Evolutionary conservation across 257 asterid species (phyloP).

Genomic region (Penstemon eatonii): DNA sequence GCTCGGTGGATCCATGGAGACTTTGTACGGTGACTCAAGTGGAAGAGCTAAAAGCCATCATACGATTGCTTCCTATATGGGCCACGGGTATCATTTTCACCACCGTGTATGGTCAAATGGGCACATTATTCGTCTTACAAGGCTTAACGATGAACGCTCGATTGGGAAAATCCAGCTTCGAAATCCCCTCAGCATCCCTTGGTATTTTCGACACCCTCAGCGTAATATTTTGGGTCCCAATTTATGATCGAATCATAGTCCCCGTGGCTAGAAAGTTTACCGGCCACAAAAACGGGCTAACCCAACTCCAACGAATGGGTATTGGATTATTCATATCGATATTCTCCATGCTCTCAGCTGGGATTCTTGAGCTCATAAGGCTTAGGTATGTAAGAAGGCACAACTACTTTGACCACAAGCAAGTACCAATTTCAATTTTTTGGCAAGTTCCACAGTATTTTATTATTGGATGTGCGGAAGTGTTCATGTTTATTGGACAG

Average conservation of each 20-base stretch:
- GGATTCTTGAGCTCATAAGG: slow-evolving; percentile 52
- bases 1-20: slow-evolving; percentile 51
- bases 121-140: slow-evolving; percentile 63
- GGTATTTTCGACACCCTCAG: slow-evolving; percentile 70
- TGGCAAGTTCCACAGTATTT: slow-evolving; percentile 79
- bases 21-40: slow-evolving; percentile 77
- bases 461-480: slow-evolving; percentile 74
- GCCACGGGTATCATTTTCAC: slow-evolving; percentile 67
- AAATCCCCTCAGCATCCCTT: slow-evolving; percentile 67
- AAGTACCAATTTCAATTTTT: slow-evolving; percentile 58
- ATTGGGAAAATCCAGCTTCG: slow-evolving; percentile 47
- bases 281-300: slow-evolving; percentile 63
- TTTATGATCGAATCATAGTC: slow-evolving; percentile 57
- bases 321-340: slow-evolving; percentile 64
- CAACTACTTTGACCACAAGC: slow-evolving; percentile 31
- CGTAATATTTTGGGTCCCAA: slow-evolving; percentile 72
- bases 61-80: slow-evolving; percentile 66
- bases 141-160: slow-evolving; percentile 55
- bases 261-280: slow-evolving; percentile 59
- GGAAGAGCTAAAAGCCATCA: slow-evolving; percentile 70
- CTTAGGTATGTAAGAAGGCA: slow-evolving; percentile 51
- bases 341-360: slow-evolving; percentile 64
- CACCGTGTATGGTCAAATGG: slow-evolving; percentile 65
- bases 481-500: slow-evolving; percentile 68
- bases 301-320: slow-evolving; percentile 70